Evolutionary conservation across 345 rosid genomes (phyloP), one percentile per base, ranked within the genome.

Genomic region (Sapria himalayana): DNA sequence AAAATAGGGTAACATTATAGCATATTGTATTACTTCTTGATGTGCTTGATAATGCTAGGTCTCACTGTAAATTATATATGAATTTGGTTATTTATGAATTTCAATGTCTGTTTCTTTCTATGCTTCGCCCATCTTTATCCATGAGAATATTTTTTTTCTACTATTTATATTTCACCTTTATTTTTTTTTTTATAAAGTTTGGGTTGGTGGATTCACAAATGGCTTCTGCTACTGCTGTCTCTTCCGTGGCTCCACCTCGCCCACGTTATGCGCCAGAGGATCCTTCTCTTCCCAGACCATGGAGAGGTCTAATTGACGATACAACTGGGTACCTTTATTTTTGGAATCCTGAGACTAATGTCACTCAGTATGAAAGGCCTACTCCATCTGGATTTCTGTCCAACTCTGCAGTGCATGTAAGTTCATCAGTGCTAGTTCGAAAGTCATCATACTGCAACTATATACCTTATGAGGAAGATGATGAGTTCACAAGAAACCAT

Each of bases 331-430:
- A 71, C 56, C 69, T 82, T 25, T 89, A 89, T 69, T 82, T 61
- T 60, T 89, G 98, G 98, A 89, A 89, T 60, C 93, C 98, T 0
- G 92, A 72, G 59, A 89, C 98, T 25, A 89, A 89, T 54, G 84
- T 74, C 38, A 89, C 95, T 15, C 98, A 89, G 52, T 89, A 89
- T 25, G 92, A 89, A 60, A 71, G 65, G 60, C 98, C 98, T 29
- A 14, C 55, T 7, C 19, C 16, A 18, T 4, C 56, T 6, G 59
- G 32, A 22, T 54, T 53, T 47, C 43, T 45, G 3, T 51, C 54
- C 4, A 71, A 67, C 55, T 27, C 71, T 49, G 22, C 76, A 10
- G 42, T 32, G 41, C 71, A 76, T 1, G 27, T 60, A 7, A 71
- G 62, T 50, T 70, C 97, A 34, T 68, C 85, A 7, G 58, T 64